These are phyloP conservation scores for Macadamia integrifolia DNA, from an alignment of 164 flowering plant species.

Conservation along the genomic window DNA sequence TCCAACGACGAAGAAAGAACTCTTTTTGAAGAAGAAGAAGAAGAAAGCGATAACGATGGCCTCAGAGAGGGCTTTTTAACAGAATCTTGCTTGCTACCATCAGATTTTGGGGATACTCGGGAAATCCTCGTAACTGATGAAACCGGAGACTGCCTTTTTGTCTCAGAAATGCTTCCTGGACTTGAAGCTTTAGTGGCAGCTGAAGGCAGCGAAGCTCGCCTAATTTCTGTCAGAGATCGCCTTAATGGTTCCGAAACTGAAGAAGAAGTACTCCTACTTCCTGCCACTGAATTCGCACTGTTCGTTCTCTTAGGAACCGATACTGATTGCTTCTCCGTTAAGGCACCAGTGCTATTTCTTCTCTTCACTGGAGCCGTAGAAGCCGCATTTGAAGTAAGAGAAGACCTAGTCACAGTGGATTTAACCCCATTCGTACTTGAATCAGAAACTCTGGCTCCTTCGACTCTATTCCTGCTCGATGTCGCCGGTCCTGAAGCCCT, in stretches of 20 bases:
- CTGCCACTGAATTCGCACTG: slow-evolving; percentile 13
- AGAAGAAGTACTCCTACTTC: slow-evolving; percentile 25
- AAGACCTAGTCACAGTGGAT: slow-evolving; percentile 9
- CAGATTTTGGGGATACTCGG: slow-evolving; percentile 39
- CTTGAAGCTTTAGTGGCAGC: slow-evolving; percentile 25
- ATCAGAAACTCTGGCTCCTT: slow-evolving; percentile 15
- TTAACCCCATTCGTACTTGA: slow-evolving; percentile 10
- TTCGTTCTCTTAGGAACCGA: slow-evolving; percentile 18
- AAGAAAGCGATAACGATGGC: slow-evolving; percentile 43
- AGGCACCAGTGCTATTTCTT: slow-evolving; percentile 84
- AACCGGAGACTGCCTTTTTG: slow-evolving; percentile 41
- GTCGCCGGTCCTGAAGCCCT: slow-evolving; percentile 12
- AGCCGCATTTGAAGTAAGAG: slow-evolving; percentile 29
- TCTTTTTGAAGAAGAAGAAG: slow-evolving; percentile 44
- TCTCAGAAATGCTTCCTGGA: slow-evolving; percentile 26
- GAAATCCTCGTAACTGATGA: slow-evolving; percentile 39
- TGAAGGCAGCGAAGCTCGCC: slow-evolving; percentile 58
- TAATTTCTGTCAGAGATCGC: slow-evolving; percentile 46
- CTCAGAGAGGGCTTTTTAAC: slow-evolving; percentile 33
- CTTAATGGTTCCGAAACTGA: slow-evolving; percentile 35
- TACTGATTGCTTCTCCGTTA: slow-evolving; percentile 39
- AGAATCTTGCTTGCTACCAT: slow-evolving; percentile 35
- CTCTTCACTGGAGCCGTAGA: slow-evolving; percentile 43
- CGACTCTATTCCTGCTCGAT: slow-evolving; percentile 14
- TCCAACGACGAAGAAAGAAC: slow-evolving; percentile 50